Conservation (phyloP, 805 yeast genomes). For the Kodamaea laetipori region DNA sequence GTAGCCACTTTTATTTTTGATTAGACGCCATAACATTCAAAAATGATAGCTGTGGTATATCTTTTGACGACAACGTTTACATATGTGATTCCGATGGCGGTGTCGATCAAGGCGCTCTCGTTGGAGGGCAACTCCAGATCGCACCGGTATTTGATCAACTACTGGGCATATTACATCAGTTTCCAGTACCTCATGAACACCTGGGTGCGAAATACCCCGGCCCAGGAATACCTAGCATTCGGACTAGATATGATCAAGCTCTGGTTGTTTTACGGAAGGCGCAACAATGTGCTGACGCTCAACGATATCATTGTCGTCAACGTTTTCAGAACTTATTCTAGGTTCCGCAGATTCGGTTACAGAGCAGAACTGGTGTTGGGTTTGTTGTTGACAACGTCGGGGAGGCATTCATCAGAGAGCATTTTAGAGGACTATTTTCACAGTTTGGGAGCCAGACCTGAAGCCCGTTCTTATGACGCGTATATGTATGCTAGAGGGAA, state of each 20-base stretch:
- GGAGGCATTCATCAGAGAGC: not conserved
- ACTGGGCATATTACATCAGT: constrained; percentile 19
- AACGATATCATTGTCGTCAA: constrained; percentile 10
- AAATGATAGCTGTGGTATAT: constrained; percentile 1
- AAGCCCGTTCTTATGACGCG: too few relatives aligned
- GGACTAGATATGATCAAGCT: constrained; percentile 7
- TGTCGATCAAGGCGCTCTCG: constrained; percentile 15
- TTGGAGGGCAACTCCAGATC: constrained; percentile 11
- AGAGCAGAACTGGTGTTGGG: not conserved
- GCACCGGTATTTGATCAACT: constrained; percentile 17
- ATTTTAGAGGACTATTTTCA: constrained; percentile 6
- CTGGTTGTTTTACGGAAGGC: constrained; percentile 19
- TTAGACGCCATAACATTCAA: not conserved
- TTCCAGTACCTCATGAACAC: constrained; percentile 6
- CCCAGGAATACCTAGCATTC: not conserved
- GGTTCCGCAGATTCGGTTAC: not conserved
- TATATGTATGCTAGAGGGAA: not conserved
- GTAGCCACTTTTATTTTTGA: not conserved
- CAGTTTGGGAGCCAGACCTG: constrained; percentile 5
- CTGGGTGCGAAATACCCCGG: constrained; percentile 2
- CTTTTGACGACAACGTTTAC: constrained; percentile 8
- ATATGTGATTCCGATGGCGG: constrained; percentile 15
- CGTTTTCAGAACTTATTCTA: constrained; percentile 3
- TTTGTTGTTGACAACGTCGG: not conserved
- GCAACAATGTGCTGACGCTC: constrained; percentile 13